Percentiles rank a stretch among this genome's conserved stretches.
phyloP scores from a whole-genome alignment of 2,329 filamentous ascomycete genomes.

The Claviceps sp. region DNA sequence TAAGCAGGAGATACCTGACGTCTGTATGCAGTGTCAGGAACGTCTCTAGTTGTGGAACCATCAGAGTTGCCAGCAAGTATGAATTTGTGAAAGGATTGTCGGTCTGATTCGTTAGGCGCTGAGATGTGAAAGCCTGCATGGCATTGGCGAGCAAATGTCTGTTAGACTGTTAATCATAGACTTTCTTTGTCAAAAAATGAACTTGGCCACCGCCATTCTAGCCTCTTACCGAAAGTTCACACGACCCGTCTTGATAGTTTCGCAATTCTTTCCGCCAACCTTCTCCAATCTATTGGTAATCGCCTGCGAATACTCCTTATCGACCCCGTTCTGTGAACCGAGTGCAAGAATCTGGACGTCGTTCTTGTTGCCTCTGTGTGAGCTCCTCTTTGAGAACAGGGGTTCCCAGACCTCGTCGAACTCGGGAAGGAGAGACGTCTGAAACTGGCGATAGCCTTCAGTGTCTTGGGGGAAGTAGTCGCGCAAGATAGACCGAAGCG shows the following conservation, averaged over 20 bases:
- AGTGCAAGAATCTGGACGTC: slow-evolving; percentile 48
- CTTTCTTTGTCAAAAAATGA: background rate
- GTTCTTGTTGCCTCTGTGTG: slow-evolving; percentile 18
- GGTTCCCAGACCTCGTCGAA: slow-evolving; percentile 39
- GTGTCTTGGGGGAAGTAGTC: slow-evolving; percentile 35
- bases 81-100: slow-evolving; percentile 42
- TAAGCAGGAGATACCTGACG: slow-evolving; percentile 43
- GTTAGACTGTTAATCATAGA: background rate
- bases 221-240: slow-evolving; percentile 44
- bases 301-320: slow-evolving; percentile 32
- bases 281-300: slow-evolving; percentile 41
- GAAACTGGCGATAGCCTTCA: slow-evolving; percentile 33
- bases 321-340: slow-evolving; percentile 41
- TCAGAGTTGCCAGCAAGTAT: slow-evolving; percentile 39
- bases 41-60: slow-evolving; percentile 47
- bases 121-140: slow-evolving; percentile 43
- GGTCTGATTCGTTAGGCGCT: slow-evolving; percentile 34
- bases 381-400: slow-evolving; percentile 28
- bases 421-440: slow-evolving; percentile 33
- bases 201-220: background rate
- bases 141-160: slow-evolving; percentile 48
- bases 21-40: slow-evolving; percentile 40
- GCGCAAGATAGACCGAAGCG: slow-evolving; percentile 38
- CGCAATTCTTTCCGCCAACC: slow-evolving; percentile 36
- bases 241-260: slow-evolving; percentile 37